Conservation (phyloP, 139 green algal species). For the Yamagishiella unicocca region DNA sequence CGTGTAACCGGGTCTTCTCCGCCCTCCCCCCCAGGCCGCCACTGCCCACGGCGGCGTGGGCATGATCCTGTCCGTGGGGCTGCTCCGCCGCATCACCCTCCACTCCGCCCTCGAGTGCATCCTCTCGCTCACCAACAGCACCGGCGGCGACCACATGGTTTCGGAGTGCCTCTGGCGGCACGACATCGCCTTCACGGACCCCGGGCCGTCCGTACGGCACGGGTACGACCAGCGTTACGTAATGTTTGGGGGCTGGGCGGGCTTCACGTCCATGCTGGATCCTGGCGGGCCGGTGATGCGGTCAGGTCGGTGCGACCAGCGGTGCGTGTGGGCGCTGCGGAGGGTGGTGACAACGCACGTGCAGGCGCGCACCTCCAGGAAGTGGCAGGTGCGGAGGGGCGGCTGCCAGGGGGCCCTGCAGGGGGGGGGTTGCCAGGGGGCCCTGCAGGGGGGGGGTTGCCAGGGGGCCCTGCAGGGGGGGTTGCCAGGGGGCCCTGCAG, state of each 20-base stretch:
- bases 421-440: too few species aligned
- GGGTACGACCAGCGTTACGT: conserved; percentile 7
- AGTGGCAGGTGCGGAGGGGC: background rate
- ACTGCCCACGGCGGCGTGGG: conserved; percentile 25
- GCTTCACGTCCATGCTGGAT: background rate
- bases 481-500: too few species aligned
- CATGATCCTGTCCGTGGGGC: conserved; percentile 40
- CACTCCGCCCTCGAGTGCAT: background rate
- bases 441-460: too few species aligned
- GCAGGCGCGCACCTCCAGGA: background rate
- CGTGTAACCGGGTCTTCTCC: too few species aligned
- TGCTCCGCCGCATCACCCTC: background rate
- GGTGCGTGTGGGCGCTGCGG: background rate
- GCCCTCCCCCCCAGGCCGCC: conserved; percentile 1
- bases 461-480: too few species aligned
- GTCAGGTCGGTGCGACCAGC: background rate
- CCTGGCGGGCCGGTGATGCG: background rate
- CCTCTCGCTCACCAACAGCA: background rate
- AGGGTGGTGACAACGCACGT: conserved; percentile 1
- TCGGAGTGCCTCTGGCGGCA: conserved; percentile 30
- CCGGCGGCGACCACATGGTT: conserved; percentile 30
- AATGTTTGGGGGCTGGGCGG: background rate
- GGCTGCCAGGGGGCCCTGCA: too few species aligned
- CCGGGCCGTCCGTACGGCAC: background rate
- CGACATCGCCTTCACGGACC: conserved; percentile 29